Evolutionary conservation across 2,329 filamentous ascomycete genomes (phyloP), one percentile per base, ranked within the genome.

Genomic region (Pyricularia sp.): DNA sequence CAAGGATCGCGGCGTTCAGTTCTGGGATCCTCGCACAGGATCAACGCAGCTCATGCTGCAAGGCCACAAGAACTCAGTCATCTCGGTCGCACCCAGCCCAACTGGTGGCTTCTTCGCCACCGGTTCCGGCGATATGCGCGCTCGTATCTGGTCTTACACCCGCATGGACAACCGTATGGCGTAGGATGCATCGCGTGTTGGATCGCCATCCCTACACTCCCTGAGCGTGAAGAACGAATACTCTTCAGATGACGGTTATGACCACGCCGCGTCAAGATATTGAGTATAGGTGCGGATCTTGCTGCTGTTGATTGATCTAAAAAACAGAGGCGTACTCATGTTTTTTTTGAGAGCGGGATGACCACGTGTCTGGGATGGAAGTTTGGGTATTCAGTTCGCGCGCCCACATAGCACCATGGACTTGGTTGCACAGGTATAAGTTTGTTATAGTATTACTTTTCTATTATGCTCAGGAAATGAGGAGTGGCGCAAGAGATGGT

Each of bases 61-160:
- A 80, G 95, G 95, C 30, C 95, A 99, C 79, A 98, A 98, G 85
- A 98, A 98, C 81, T 97, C 93, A 12, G 95, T 99, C 74, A 98
- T 98, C 75, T 97, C 94, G 2, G 95, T 99, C 68, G 94, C 95
- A 1, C 95, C 95, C 26, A 97, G 93, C 79, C 95, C 95, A 20
- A 89, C 87, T 50, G 94, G 93, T 70, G 88, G 89, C 72, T 90
- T 93, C 77, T 99, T 99, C 77, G 95, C 95, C 59, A 99, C 95
- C 5, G 95, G 95, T 71, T 97, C 94, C 73, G 95, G 95, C 75
- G 95, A 99, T 78, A 97, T 97, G 92, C 91, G 94, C 78, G 95
- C 95, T 68, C 90, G 95, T 76, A 98, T 99, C 81, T 99, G 95
- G 95, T 93, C 91, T 75, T 97, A 92, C 76, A 84, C 86, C 69